Percentiles rank a stretch among this genome's conserved stretches.
These are phyloP conservation scores for Exophiala mesophila DNA, from an alignment of 2,329 filamentous ascomycete genomes.

Conservation along the genomic window DNA sequence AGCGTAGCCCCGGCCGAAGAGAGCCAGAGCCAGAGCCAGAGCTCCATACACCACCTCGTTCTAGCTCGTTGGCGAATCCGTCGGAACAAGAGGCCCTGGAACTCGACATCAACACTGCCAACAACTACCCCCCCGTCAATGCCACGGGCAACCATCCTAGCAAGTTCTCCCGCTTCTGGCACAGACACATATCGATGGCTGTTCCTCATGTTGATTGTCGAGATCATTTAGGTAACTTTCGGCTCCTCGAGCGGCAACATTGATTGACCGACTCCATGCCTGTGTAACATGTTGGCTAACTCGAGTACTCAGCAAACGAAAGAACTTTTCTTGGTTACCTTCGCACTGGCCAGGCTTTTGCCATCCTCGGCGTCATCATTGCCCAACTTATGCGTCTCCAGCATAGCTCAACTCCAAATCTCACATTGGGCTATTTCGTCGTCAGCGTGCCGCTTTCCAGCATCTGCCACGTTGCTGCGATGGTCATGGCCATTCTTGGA, in stretches of 20 bases:
- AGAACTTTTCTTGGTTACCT: conserved; percentile 24
- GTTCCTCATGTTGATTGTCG: conserved; percentile 23
- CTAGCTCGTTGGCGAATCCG: conserved; percentile 5
- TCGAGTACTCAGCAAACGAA: conserved; percentile 19
- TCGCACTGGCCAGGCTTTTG: conserved; percentile 23
- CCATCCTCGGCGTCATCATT: conserved; percentile 22
- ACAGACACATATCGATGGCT: conserved; percentile 17
- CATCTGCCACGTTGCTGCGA: conserved; percentile 45
- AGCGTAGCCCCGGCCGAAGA: no score
- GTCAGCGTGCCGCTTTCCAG: conserved; percentile 30
- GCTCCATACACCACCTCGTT: no score
- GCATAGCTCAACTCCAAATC: conserved; percentile 14
- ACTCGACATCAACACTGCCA: conserved; percentile 6
- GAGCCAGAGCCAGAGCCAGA: no score
- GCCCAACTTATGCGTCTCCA: conserved; percentile 22
- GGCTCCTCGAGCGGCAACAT: neutral
- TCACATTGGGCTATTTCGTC: conserved; percentile 23
- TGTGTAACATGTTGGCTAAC: neutral
- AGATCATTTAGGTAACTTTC: conserved; percentile 22
- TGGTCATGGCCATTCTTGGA: conserved; percentile 45
- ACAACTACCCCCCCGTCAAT: conserved; percentile 2
- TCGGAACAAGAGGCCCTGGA: conserved; percentile 23
- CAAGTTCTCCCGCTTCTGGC: conserved; percentile 15
- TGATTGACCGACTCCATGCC: neutral
- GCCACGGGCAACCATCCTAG: conserved; percentile 7